Conservation (phyloP, 192 early-diverging fungal species). For the Coemansia guatemalensis region DNA sequence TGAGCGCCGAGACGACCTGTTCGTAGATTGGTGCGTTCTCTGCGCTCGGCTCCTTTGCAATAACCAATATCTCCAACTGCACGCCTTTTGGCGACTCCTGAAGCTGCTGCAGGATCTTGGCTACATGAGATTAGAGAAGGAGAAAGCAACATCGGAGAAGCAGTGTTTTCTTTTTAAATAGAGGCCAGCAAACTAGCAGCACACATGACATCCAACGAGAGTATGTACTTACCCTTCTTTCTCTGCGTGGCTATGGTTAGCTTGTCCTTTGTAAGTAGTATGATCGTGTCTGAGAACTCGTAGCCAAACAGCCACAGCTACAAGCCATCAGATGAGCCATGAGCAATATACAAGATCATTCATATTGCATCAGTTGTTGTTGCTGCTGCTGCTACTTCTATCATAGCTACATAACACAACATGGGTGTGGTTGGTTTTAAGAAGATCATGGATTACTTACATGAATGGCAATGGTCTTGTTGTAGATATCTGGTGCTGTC, state of each 20-base stretch:
- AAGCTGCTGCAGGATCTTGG: constrained; percentile 65
- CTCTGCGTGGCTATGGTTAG: constrained; percentile 74
- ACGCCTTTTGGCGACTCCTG: constrained; percentile 52
- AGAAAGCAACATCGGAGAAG: background rate
- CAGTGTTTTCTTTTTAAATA: no score
- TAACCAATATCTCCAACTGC: constrained; percentile 71
- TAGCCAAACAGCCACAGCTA: constrained; percentile 93
- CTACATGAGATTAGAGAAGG: constrained; percentile 40
- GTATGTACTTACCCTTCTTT: constrained; percentile 71
- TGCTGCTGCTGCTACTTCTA: no score
- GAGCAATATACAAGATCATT: background rate
- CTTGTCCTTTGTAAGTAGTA: constrained; percentile 73
- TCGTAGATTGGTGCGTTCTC: constrained; percentile 69
- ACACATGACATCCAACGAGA: constrained; percentile 63
- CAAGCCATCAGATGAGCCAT: constrained; percentile 9
- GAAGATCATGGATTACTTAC: constrained; percentile 36
- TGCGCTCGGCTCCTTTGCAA: constrained; percentile 68
- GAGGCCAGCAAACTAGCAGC: no score
- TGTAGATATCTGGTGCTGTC: constrained; percentile 34
- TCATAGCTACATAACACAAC: no score
- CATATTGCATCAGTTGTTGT: no score
- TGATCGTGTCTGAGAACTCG: constrained; percentile 86
- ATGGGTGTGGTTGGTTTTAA: no score
- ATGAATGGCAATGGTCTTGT: constrained; percentile 56
- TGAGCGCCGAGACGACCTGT: constrained; percentile 57